A percentile compares a stretch with the other conserved stretches of the same genome.
These are phyloP conservation scores for Annona squamosa DNA, from an alignment of 164 flowering plant species.

Conservation along the genomic window DNA sequence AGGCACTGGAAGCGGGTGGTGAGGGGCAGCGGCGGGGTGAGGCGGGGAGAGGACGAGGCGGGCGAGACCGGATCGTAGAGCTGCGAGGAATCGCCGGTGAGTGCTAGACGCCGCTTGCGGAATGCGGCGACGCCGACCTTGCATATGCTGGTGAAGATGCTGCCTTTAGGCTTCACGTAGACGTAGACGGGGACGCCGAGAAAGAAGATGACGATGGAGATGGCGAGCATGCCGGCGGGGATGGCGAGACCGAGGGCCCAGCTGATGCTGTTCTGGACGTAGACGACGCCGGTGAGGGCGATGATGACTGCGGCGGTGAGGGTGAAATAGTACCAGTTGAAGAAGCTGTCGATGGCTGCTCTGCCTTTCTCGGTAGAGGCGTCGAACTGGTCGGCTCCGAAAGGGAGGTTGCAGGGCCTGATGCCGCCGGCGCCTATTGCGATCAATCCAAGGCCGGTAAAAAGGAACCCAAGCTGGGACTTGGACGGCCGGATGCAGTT, in stretches of 20 bases:
- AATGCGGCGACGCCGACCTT: conserved; percentile 56
- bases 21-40: conserved; percentile 7
- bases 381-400: conserved; percentile 84
- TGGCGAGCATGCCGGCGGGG: conserved; percentile 51
- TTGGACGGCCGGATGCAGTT: conserved; percentile 35
- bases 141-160: conserved; percentile 47
- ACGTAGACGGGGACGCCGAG: conserved; percentile 56
- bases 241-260: conserved; percentile 74
- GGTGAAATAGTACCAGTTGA: conserved; percentile 80
- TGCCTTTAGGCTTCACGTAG: conserved; percentile 56
- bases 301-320: conserved; percentile 56
- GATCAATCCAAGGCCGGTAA: conserved; percentile 32
- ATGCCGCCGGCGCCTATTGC: conserved; percentile 64
- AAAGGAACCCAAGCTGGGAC: conserved; percentile 36
- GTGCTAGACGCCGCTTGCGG: conserved; percentile 42
- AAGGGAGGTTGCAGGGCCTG: conserved; percentile 77
- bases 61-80: conserved; percentile 6
- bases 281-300: conserved; percentile 55
- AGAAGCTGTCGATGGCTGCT: conserved; percentile 68
- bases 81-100: neutral
- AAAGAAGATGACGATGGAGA: conserved; percentile 49
- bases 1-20: conserved; percentile 7
- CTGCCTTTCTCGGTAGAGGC: conserved; percentile 54
- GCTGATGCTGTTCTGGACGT: conserved; percentile 58
- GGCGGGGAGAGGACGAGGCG: neutral